Evolutionary conservation across 2,329 filamentous ascomycete species (phyloP).

Genomic region (Huntiella abstrusa): DNA sequence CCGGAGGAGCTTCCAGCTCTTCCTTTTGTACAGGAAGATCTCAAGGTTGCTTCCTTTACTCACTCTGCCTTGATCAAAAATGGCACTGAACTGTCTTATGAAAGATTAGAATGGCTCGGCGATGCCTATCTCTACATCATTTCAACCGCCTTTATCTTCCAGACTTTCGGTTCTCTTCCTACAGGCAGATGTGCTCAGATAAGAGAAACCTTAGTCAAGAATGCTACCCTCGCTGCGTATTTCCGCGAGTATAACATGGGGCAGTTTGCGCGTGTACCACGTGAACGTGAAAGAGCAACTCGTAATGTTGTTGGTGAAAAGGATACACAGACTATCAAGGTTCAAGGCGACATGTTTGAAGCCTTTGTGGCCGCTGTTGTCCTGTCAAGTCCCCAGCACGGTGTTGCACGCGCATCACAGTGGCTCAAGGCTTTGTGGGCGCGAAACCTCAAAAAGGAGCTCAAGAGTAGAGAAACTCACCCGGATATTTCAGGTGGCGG

Average conservation of each 20-base stretch:
- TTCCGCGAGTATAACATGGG: constrained; percentile 53
- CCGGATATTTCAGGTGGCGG: neutral
- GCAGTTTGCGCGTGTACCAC: constrained; percentile 38
- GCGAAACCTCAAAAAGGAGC: constrained; percentile 38
- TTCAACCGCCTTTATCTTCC: constrained; percentile 55
- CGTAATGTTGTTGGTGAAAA: constrained; percentile 21
- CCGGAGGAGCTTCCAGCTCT: constrained; percentile 33
- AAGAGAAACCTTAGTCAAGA: constrained; percentile 64
- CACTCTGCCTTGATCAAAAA: constrained; percentile 32
- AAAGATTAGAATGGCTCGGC: constrained; percentile 73
- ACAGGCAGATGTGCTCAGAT: constrained; percentile 56
- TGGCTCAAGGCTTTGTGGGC: constrained; percentile 69
- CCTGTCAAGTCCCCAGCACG: constrained; percentile 43
- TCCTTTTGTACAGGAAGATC: constrained; percentile 39
- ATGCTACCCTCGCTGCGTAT: constrained; percentile 55
- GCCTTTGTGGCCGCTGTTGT: constrained; percentile 71
- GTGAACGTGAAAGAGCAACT: constrained; percentile 12
- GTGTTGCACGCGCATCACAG: constrained; percentile 38
- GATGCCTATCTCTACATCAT: constrained; percentile 72
- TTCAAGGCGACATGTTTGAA: constrained; percentile 75
- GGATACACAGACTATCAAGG: constrained; percentile 44
- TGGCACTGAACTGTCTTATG: constrained; percentile 38
- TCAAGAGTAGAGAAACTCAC: constrained; percentile 17
- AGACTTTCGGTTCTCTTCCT: constrained; percentile 45
- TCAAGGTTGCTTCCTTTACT: constrained; percentile 47